Conservation (phyloP, 257 asterid genomes). For the Petrea volubilis region DNA sequence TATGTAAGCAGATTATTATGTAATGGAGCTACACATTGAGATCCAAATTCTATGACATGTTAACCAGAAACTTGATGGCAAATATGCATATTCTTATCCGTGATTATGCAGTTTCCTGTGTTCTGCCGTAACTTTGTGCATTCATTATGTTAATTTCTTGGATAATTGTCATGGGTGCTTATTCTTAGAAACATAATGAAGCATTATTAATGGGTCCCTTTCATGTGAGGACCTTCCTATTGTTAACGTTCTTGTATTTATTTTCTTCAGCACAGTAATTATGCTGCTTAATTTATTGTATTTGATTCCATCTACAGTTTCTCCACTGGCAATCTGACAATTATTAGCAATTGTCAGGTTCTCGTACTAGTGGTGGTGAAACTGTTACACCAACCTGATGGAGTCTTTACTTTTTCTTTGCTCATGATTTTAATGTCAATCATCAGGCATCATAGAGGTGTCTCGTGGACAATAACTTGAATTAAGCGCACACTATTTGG, state of each 20-base stretch:
- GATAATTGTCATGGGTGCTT: not conserved
- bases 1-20: not conserved
- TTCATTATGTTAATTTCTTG: conserved; percentile 5
- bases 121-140: not conserved
- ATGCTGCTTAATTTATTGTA: conserved; percentile 15
- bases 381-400: conserved; percentile 32
- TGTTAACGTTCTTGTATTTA: not conserved
- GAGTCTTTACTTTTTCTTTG: conserved; percentile 4
- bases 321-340: conserved; percentile 9
- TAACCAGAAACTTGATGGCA: not conserved
- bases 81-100: not conserved
- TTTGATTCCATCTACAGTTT: conserved; percentile 20
- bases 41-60: conserved; percentile 11
- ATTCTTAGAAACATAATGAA: not conserved
- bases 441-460: not conserved
- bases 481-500: not conserved
- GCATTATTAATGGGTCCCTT: conserved; percentile 11
- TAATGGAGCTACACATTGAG: not conserved
- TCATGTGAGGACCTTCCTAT: not conserved
- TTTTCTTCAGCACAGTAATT: not conserved
- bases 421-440: conserved; percentile 2
- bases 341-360: conserved; percentile 20
- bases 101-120: not conserved
- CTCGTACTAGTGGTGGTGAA: conserved; percentile 15
- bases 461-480: not conserved